Conservation (phyloP, 345 rosid genomes). For the Brassica rapa region DNA sequence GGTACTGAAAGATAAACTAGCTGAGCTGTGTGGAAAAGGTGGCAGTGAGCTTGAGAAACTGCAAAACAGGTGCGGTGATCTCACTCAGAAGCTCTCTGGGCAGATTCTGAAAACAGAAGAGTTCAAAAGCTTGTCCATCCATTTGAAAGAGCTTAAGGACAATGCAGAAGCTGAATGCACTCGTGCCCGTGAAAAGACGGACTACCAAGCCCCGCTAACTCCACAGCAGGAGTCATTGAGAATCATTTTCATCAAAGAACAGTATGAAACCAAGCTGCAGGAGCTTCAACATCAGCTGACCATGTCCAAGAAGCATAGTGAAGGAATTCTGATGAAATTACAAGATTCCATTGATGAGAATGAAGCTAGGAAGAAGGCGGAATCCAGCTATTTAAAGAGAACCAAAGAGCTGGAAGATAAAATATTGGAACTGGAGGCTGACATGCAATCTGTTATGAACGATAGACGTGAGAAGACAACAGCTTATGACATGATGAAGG, state of each 20-base stretch:
- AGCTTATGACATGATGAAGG: constrained; percentile 80
- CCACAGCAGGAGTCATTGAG: constrained; percentile 92
- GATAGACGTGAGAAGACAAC: constrained; percentile 80
- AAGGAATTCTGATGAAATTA: constrained; percentile 88
- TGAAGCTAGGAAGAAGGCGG: constrained; percentile 73
- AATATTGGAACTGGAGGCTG: constrained; percentile 74
- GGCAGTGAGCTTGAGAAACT: constrained; percentile 48
- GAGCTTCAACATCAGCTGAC: constrained; percentile 85
- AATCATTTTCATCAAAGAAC: constrained; percentile 94
- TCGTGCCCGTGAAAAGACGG: constrained; percentile 61
- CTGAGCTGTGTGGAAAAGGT: constrained; percentile 52
- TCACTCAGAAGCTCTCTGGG: constrained; percentile 69
- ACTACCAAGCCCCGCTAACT: constrained; percentile 50
- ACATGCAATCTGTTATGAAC: constrained; percentile 55
- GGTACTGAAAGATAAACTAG: constrained; percentile 57
- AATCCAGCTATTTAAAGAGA: constrained; percentile 75
- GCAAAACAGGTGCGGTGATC: constrained; percentile 59
- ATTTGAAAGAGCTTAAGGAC: constrained; percentile 87
- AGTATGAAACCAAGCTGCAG: constrained; percentile 79
- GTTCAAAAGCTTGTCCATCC: constrained; percentile 73
- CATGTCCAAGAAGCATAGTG: constrained; percentile 83
- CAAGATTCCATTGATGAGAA: constrained; percentile 89
- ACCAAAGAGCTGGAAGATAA: constrained; percentile 74
- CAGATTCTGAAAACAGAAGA: constrained; percentile 89
- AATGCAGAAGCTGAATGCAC: constrained; percentile 72